These are phyloP conservation scores for Musa itinerans DNA, from an alignment of 176 grass and related monocot species.

Conservation along the genomic window DNA sequence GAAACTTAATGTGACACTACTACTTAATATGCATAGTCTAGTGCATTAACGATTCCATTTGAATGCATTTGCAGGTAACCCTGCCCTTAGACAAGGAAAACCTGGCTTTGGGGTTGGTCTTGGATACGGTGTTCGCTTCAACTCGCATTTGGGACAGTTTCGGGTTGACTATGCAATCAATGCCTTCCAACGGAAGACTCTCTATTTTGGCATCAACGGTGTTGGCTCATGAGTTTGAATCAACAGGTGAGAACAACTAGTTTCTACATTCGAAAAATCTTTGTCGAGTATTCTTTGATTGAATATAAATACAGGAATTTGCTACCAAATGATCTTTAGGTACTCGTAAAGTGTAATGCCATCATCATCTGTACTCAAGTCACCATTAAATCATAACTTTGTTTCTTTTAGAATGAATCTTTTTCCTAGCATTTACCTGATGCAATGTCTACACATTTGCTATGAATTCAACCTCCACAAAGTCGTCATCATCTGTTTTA, in stretches of 20 bases:
- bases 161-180: slow-evolving; percentile 77
- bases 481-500: too few species aligned
- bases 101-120: slow-evolving; percentile 80
- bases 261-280: neutral
- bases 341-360: neutral
- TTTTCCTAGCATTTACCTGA: neutral
- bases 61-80: slow-evolving; percentile 46
- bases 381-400: neutral
- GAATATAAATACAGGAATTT: neutral
- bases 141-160: slow-evolving; percentile 71
- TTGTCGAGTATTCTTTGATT: neutral
- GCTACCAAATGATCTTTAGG: neutral
- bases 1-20: neutral
- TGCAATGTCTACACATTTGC: neutral
- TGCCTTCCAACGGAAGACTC: slow-evolving; percentile 68
- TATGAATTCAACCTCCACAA: too few species aligned
- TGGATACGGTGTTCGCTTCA: slow-evolving; percentile 73
- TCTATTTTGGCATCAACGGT: slow-evolving; percentile 82
- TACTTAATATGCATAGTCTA: too few species aligned
- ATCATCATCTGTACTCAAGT: neutral
- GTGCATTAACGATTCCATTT: neutral
- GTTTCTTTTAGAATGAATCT: neutral
- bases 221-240: slow-evolving; percentile 29
- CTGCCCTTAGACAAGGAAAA: slow-evolving; percentile 79
- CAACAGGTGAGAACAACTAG: too few species aligned